A percentile compares a stretch with the other conserved stretches of the same genome.
phyloP scores from a whole-genome alignment of 2,329 filamentous ascomycete species.

The Aschersonia sp. region DNA sequence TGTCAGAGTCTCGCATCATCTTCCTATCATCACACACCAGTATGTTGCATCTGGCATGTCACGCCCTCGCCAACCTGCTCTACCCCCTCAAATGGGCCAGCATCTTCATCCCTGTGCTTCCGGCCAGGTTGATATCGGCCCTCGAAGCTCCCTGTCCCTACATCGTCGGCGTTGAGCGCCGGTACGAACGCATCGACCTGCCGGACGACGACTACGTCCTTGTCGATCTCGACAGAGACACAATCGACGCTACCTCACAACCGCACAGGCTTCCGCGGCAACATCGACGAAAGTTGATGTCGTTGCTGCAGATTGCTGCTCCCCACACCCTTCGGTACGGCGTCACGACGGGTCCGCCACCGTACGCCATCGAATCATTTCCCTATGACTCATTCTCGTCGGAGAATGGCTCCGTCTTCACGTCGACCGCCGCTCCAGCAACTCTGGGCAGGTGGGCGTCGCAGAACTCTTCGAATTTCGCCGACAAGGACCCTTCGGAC shows the following conservation, averaged over 20 bases:
- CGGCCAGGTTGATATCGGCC: constrained; percentile 74
- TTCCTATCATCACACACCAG: constrained; percentile 88
- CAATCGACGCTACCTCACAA: constrained; percentile 68
- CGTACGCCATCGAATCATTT: constrained; percentile 85
- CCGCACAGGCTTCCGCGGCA: constrained; percentile 75
- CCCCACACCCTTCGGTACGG: constrained; percentile 80
- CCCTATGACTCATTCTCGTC: constrained; percentile 82
- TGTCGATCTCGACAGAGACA: constrained; percentile 83
- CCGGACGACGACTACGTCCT: constrained; percentile 93
- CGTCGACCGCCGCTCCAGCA: constrained; percentile 51
- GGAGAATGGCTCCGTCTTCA: constrained; percentile 72
- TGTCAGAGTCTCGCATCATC: constrained; percentile 90
- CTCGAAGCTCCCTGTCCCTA: constrained; percentile 93
- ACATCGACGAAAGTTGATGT: constrained; percentile 76
- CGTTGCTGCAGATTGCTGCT: constrained; percentile 76
- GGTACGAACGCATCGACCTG: constrained; percentile 73
- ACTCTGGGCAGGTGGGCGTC: constrained; percentile 75
- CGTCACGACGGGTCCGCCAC: constrained; percentile 74
- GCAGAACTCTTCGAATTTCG: constrained; percentile 81
- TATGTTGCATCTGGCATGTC: constrained; percentile 87
- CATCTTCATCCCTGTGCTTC: constrained; percentile 84
- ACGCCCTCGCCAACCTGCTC: constrained; percentile 70
- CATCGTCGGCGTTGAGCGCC: constrained; percentile 86
- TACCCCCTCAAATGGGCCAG: constrained; percentile 90
- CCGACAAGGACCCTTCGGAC: constrained; percentile 41